Base-by-base conservation (phyloP, 2,329 filamentous ascomycete genomes). In the Albophoma yamanashiensis region DNA sequence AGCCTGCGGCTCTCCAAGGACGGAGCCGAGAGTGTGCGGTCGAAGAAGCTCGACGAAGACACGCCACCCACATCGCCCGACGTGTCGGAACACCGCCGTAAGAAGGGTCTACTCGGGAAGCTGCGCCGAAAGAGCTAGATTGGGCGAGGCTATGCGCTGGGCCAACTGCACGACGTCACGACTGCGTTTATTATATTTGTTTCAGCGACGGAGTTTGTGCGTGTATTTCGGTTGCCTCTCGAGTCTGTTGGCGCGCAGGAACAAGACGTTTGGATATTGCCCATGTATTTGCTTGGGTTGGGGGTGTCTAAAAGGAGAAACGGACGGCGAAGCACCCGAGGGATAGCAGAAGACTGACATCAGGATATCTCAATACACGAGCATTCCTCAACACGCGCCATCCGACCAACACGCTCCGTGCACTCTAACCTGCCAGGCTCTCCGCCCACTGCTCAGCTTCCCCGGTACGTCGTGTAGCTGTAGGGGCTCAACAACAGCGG, bases 391-490 rank as follows among this genome's bases (percentile, higher is more conserved):
- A 55, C 17, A 36, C 1, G 20, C 20, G 31, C 50, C 50, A 8
- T 20, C 12, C 8, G 31, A 22, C 31, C 20, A 38, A 5, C 20
- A 20, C 7, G 20, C 20, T 36, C 50, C 50, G 50, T 55, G 50
- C 11, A 38, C 50, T 31, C 20, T 14, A n/a, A 6, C 31, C 36
- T 34, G 17, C 15, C 15, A 31, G 6, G 6, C 7, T 17, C 7
- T 17, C 15, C 12, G 45, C 36, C 27, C 14, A 31, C 22, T 22
- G n/a, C 66, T 77, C 76, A 91, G 71, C 87, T 90, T 20, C 90
- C 90, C 56, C 90, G 78, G 74, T 94, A 94, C 12, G 89, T 93
- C 47, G 88, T 89, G 75, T 91, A 94, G 70, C 87, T 89, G 75
- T 87, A 92, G 38, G 89, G 89, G 64, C 87, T 86, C 75, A 93